These are phyloP conservation scores for Linaria vulgaris DNA, from an alignment of 257 asterid species.

Conservation along the genomic window DNA sequence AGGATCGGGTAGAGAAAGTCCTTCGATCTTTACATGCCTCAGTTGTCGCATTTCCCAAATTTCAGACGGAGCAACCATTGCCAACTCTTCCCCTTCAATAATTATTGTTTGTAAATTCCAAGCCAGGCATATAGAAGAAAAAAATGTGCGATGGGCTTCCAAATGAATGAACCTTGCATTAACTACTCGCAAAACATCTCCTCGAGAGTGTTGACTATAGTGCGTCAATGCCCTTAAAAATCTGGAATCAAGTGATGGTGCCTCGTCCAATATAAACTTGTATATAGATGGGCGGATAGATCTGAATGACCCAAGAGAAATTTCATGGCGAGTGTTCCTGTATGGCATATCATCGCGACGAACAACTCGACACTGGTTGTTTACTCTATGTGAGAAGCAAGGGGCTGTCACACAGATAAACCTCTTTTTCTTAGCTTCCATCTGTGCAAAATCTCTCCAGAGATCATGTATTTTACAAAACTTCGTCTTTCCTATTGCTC, in stretches of 20 bases:
- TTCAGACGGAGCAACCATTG: neutral
- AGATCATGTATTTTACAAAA: slow-evolving; percentile 22
- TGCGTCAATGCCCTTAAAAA: slow-evolving; percentile 6
- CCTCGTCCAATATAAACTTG: neutral
- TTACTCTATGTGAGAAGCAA: no score
- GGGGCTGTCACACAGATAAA: neutral
- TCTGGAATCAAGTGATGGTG: neutral
- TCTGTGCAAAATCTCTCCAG: slow-evolving; percentile 17
- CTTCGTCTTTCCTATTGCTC: neutral
- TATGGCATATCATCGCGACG: neutral
- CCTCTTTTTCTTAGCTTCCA: slow-evolving; percentile 16
- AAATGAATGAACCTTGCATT: neutral
- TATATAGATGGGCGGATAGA: neutral
- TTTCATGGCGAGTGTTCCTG: no score
- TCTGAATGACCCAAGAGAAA: neutral
- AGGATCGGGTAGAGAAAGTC: slow-evolving; percentile 5
- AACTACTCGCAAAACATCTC: neutral
- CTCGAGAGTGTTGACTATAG: neutral
- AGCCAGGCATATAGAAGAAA: neutral
- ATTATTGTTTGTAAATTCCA: slow-evolving; percentile 19
- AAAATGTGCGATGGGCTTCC: no score
- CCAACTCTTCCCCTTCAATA: neutral
- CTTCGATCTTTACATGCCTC: neutral
- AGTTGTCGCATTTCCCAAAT: slow-evolving; percentile 15
- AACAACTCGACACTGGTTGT: slow-evolving; percentile 6